Base-by-base conservation (phyloP, 306 rosid species). In the Prunus davidiana region DNA sequence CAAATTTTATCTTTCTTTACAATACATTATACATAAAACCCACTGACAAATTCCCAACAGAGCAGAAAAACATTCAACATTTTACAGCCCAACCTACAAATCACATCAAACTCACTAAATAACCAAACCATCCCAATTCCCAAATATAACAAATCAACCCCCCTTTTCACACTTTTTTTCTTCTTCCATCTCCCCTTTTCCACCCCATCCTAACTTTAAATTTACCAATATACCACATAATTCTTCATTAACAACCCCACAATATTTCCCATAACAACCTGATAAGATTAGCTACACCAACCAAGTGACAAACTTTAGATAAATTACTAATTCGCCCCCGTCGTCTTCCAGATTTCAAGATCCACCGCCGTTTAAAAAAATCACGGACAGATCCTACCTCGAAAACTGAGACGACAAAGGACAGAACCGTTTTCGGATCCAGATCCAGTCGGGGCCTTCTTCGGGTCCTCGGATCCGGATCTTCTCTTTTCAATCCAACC, bases 311-410 rank as follows among this genome's bases (percentile, higher is more conserved):
- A 64, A 64, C 69, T 3, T 73, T 61, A 52, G 15, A 43, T 73
- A 50, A 34, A 67, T 64, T 73, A 74, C 78, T 69, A 58, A 76
- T 83, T 79, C 28, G 64, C 82, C 89, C 89, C 52, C 45, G 60
- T 46, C n/a, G 27, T 41, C 38, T 10, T 28, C 80, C 75, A 69
- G 62, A 63, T 62, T 85, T 81, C 61, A 86, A 55, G 85, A 79
- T 81, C 89, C 1, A 34, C 83, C 93, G 74, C 94, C 93, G 89
- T 88, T 93, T 85, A 83, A 91, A 93, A 93, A 91, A 91, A 87
- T 86, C 90, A 88, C 90, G 89, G 91, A 82, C 18, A 9, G 80
- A 43, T 49, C 77, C 68, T 86, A 85, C 58, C 76, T 54, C 32
- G 69, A 56, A 84, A 78, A 64, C 27, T 62, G 24, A 77, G 82